A percentile compares a stretch with the other conserved stretches of the same genome.
Evolutionary conservation across 2,329 filamentous ascomycete species (phyloP).

Genomic region (Arthrocladium fulminans): DNA sequence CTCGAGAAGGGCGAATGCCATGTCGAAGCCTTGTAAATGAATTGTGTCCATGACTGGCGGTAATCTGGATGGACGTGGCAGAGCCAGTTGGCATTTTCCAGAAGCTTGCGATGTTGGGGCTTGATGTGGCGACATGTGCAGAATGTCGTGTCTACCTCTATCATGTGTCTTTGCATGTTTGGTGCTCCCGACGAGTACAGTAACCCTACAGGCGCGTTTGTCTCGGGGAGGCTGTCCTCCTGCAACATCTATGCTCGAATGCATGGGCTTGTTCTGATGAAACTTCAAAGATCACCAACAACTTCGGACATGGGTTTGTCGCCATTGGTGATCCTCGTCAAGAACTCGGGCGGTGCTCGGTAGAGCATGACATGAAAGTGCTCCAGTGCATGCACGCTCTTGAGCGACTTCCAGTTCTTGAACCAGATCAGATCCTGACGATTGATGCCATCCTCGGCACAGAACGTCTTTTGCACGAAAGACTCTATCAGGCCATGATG

Average conservation of each 20-base stretch:
- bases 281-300: not conserved
- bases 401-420: slow-evolving; percentile 80
- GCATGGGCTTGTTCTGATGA: too few species aligned
- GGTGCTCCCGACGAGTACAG: too few species aligned
- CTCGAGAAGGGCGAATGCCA: too few species aligned
- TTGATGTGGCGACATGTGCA: too few species aligned
- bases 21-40: too few species aligned
- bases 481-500: slow-evolving; percentile 57
- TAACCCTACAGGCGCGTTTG: not conserved
- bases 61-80: too few species aligned
- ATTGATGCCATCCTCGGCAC: slow-evolving; percentile 35
- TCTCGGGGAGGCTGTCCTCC: not conserved
- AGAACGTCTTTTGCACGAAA: slow-evolving; percentile 62
- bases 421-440: slow-evolving; percentile 67
- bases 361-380: slow-evolving; percentile 94
- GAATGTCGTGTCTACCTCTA: too few species aligned
- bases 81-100: too few species aligned
- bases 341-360: slow-evolving; percentile 60
- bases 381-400: slow-evolving; percentile 78
- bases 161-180: too few species aligned
- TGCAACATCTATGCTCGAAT: too few species aligned
- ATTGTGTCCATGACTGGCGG: too few species aligned
- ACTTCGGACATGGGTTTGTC: slow-evolving; percentile 58
- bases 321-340: slow-evolving; percentile 61
- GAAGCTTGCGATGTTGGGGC: too few species aligned